Conservation (phyloP, 257 asterid species). For the Striga asiatica region DNA sequence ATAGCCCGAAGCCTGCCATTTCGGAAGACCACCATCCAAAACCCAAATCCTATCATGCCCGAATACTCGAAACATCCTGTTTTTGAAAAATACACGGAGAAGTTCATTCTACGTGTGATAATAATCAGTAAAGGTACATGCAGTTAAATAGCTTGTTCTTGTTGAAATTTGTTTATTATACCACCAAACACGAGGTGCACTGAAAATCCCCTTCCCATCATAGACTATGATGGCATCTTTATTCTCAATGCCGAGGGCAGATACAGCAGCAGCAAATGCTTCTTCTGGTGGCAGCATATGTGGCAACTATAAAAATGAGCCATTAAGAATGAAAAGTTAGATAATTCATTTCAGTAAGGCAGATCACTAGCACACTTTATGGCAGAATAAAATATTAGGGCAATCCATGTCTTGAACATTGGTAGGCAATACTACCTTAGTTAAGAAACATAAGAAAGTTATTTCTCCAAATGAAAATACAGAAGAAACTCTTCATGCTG, state of each 20-base stretch:
- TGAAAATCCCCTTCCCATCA: constrained; percentile 68
- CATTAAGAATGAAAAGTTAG: background rate
- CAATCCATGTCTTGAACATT: too few relatives aligned
- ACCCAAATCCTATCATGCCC: constrained; percentile 68
- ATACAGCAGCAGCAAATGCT: constrained; percentile 80
- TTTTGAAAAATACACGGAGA: constrained; percentile 4
- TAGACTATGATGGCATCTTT: constrained; percentile 68
- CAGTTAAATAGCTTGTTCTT: background rate
- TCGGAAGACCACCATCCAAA: constrained; percentile 59
- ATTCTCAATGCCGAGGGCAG: constrained; percentile 80
- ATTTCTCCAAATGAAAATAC: too few relatives aligned
- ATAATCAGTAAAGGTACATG: background rate
- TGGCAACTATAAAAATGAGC: constrained; percentile 43
- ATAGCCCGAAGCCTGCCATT: constrained; percentile 61
- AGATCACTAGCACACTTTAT: too few relatives aligned
- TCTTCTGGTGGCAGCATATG: constrained; percentile 87
- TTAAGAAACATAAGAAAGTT: too few relatives aligned
- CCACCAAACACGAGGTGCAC: constrained; percentile 93
- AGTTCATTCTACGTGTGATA: background rate
- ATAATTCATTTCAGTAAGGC: background rate
- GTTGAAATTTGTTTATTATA: constrained; percentile 23
- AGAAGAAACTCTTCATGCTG: too few relatives aligned
- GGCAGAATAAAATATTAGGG: too few relatives aligned
- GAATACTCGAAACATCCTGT: constrained; percentile 91
- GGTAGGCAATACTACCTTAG: too few relatives aligned